Conservation (phyloP, 768 basidiomycete species). For the Gloeostereum incarnatum region DNA sequence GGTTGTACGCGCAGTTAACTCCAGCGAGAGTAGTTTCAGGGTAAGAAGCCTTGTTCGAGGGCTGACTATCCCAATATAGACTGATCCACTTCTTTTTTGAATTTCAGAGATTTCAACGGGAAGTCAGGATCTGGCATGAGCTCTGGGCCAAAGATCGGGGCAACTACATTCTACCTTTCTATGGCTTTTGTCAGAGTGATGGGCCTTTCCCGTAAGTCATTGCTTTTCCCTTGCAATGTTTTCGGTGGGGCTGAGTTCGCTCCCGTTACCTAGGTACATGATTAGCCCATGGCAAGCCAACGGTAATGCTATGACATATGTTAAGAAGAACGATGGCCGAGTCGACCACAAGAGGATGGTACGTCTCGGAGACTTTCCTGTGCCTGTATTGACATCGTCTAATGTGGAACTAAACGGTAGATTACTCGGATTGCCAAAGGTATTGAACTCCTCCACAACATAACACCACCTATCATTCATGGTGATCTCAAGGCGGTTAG, state of each 20-base stretch:
- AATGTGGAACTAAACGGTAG: slow-evolving; percentile 15
- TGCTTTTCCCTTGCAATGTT: neutral
- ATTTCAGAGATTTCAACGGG: slow-evolving; percentile 38
- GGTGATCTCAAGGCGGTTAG: slow-evolving; percentile 45
- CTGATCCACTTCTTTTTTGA: slow-evolving; percentile 3
- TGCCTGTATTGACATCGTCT: neutral
- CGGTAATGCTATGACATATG: slow-evolving; percentile 39
- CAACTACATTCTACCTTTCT: slow-evolving; percentile 45
- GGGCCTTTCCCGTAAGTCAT: slow-evolving; percentile 43
- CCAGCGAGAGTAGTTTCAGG: slow-evolving; percentile 31
- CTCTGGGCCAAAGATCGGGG: slow-evolving; percentile 46
- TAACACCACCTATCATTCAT: slow-evolving; percentile 42
- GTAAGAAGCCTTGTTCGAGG: slow-evolving; percentile 18
- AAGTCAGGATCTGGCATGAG: slow-evolving; percentile 44
- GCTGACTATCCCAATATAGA: neutral
- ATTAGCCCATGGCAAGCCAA: slow-evolving; percentile 50
- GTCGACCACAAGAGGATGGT: slow-evolving; percentile 38
- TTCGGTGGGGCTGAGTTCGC: neutral
- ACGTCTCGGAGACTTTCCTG: slow-evolving; percentile 5
- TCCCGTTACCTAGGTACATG: slow-evolving; percentile 32
- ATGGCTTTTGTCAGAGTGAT: slow-evolving; percentile 46
- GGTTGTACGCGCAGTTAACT: slow-evolving; percentile 40
- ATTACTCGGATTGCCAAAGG: slow-evolving; percentile 37
- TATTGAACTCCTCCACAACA: slow-evolving; percentile 37
- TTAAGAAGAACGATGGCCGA: slow-evolving; percentile 23